Evolutionary conservation across 1,284 basidiomycete genomes (phyloP).

Genomic region (Puccinia hordei): DNA sequence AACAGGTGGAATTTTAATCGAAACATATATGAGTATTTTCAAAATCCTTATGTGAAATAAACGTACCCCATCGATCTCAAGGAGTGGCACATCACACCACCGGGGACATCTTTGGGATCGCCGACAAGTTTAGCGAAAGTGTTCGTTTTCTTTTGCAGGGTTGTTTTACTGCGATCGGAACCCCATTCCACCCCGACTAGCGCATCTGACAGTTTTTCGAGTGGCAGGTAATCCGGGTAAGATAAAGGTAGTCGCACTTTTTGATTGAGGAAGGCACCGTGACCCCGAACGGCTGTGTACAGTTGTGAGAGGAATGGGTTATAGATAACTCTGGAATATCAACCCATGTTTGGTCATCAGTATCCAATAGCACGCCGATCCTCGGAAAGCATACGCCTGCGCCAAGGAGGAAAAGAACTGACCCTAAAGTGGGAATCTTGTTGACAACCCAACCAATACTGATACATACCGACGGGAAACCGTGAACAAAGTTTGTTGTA

Average conservation of each 20-base stretch:
- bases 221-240: slow-evolving; percentile 70
- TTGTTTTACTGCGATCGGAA: slow-evolving; percentile 70
- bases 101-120: slow-evolving; percentile 67
- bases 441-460: slow-evolving; percentile 86
- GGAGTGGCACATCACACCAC: slow-evolving; percentile 84
- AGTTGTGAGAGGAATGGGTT: slow-evolving; percentile 87
- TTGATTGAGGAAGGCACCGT: slow-evolving; percentile 74
- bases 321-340: slow-evolving; percentile 70
- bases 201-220: slow-evolving; percentile 75
- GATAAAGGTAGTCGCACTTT: slow-evolving; percentile 67
- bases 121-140: slow-evolving; percentile 78
- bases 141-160: slow-evolving; percentile 69
- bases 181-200: slow-evolving; percentile 90
- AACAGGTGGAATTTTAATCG: not conserved
- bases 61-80: slow-evolving; percentile 75
- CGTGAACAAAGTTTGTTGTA: slow-evolving; percentile 92
- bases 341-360: slow-evolving; percentile 28
- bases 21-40: not conserved
- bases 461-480: slow-evolving; percentile 85
- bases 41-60: not conserved
- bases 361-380: not conserved
- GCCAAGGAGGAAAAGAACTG: slow-evolving; percentile 44
- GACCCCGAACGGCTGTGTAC: slow-evolving; percentile 76
- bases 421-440: slow-evolving; percentile 73
- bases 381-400: not conserved